Percentiles rank a stretch among this genome's conserved stretches.
These are phyloP conservation scores for Fragilaria radians DNA, from an alignment of 108 stramenopile species.

Conservation along the genomic window DNA sequence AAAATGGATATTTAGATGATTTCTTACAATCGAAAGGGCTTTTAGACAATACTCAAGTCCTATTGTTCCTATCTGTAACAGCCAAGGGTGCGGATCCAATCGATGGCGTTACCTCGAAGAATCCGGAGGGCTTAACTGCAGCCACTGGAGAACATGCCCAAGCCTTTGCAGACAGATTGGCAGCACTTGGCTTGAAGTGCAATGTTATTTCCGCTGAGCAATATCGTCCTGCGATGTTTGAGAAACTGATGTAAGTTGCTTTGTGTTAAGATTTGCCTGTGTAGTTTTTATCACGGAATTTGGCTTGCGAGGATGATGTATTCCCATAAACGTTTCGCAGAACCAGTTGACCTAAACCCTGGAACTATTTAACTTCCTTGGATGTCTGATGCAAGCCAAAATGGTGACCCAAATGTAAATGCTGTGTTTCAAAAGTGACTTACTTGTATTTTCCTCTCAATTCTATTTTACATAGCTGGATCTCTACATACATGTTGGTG, in stretches of 20 bases:
- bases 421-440: background rate
- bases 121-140: conserved; percentile 89
- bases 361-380: conserved; percentile 6
- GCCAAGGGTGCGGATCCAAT: conserved; percentile 77
- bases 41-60: conserved; percentile 69
- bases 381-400: conserved; percentile 2
- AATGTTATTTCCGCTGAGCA: conserved; percentile 52
- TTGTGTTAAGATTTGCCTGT: background rate
- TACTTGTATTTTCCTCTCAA: background rate
- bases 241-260: conserved; percentile 77
- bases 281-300: background rate
- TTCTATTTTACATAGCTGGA: too few species aligned
- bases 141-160: conserved; percentile 78
- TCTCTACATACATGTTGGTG: conserved; percentile 86
- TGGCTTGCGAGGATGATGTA: conserved; percentile 1
- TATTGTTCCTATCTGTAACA: conserved; percentile 83
- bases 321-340: conserved; percentile 11
- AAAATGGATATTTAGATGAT: conserved; percentile 86
- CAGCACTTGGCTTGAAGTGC: conserved; percentile 64
- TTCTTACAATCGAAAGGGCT: conserved; percentile 66
- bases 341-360: background rate
- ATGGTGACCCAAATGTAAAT: background rate
- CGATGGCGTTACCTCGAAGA: conserved; percentile 84
- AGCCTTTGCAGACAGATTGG: conserved; percentile 75
- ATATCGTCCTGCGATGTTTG: conserved; percentile 80